These are phyloP conservation scores for Linnemannia elongata DNA, from an alignment of 192 early-diverging fungal genomes.

Conservation along the genomic window DNA sequence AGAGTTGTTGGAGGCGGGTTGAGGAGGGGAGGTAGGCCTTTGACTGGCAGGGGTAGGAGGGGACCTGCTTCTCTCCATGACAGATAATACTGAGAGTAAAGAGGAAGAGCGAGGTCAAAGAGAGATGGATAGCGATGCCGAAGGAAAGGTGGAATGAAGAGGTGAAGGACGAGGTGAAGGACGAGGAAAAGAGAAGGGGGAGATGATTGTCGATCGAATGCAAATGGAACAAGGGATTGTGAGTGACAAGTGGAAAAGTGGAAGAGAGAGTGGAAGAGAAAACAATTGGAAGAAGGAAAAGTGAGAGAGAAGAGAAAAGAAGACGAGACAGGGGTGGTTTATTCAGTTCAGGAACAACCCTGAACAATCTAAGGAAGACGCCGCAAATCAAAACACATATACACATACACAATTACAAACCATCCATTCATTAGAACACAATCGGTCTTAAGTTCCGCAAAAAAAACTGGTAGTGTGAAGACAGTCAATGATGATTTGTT, in stretches of 20 bases:
- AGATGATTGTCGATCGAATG: neutral
- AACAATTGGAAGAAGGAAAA: neutral
- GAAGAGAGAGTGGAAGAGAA: neutral
- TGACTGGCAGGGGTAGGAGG: slow-evolving; percentile 1
- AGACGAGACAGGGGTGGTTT: neutral
- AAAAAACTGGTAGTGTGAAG: no score
- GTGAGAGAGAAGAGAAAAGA: neutral
- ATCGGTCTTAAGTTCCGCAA: neutral
- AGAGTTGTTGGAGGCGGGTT: neutral
- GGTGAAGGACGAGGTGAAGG: neutral
- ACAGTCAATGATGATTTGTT: neutral
- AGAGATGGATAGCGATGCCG: no score
- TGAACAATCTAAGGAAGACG: no score
- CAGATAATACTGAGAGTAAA: neutral
- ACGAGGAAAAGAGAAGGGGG: neutral
- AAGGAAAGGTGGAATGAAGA: neutral
- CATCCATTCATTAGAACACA: no score
- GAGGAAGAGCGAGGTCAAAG: neutral
- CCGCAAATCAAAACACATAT: neutral
- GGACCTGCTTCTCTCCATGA: slow-evolving; percentile 10
- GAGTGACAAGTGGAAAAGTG: neutral
- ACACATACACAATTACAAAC: no score
- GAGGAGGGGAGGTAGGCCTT: slow-evolving; percentile 9
- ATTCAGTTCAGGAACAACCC: neutral
- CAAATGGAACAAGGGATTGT: neutral